Evolutionary conservation across 345 rosid genomes (phyloP).

Genomic region (Melaleuca quinquenervia): DNA sequence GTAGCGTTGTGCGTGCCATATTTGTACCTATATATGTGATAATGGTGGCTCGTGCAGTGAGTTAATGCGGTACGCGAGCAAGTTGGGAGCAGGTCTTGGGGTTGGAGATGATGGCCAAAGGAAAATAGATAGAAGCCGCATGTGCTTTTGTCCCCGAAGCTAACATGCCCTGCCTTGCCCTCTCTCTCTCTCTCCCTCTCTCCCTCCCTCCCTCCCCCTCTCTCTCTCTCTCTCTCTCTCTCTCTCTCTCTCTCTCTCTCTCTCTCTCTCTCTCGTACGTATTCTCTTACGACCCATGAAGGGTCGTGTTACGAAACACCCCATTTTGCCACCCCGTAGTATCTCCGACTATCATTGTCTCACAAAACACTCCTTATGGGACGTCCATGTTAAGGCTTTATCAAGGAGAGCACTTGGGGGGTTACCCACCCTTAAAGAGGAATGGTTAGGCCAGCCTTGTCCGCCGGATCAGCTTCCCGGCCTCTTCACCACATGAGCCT

Average conservation of each 20-base stretch:
- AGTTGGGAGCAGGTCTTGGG: neutral
- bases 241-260: neutral
- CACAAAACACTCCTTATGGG: neutral
- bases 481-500: neutral
- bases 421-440: neutral
- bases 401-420: neutral
- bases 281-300: neutral
- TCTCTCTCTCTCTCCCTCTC: neutral
- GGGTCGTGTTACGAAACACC: neutral
- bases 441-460: neutral
- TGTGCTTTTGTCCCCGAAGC: neutral
- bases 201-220: too few species aligned
- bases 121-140: neutral
- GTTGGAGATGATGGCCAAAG: neutral
- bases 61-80: neutral
- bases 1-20: neutral
- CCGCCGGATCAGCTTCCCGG: neutral
- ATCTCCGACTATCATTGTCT: neutral
- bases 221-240: neutral
- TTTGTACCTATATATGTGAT: neutral
- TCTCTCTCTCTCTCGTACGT: neutral
- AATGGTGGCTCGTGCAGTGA: neutral
- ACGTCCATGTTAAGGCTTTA: neutral
- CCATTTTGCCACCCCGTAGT: neutral
- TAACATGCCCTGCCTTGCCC: neutral